Base-by-base conservation (phyloP, 1,284 basidiomycete species). In the Coriolopsis trogii region DNA sequence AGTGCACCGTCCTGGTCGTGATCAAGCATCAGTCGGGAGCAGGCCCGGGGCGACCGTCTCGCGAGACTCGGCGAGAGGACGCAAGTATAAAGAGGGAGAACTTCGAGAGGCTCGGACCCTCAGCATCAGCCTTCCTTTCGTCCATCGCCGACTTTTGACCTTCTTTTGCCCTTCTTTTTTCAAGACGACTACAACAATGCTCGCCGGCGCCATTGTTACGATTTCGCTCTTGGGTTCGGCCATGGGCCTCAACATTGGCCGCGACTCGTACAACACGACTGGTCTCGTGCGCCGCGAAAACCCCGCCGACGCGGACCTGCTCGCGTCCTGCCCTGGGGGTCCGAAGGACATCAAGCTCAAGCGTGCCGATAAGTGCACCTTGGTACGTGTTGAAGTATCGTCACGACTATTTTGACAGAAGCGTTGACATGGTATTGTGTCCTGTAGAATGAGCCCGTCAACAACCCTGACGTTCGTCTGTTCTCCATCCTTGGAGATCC, bases 291-390 rank as follows among this genome's bases (percentile, higher is more conserved):
- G 16, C 30, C 30, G 20, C 7, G 31, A 33, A 15, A 29, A 10
- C 13, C 20, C 28, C 36, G 25, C 16, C 39, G 38, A 48, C 29
- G 12, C 26, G 16, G 36, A 48, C 15, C 39, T 48, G 20, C 39
- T 48, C 20, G 26, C 23, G n/a, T 39, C 46, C 9, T 48, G 46
- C 46, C 46, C 46, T 6, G 46, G 46, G 24, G 46, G 46, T 15
- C 46, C 36, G 7, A 39, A 39, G 24, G 29, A 38, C 23, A 18
- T 12, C 20, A 18, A 24, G 15, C 18, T 48, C 21, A n/a, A 48
- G 30, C 20, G 24, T 18, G 46, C 46, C 15, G 46, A 48, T 20
- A 24, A 31, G n/a, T 48, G 46, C 46, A 48, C 20, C 8, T 18
- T 48, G 25, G 46, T 31, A n/a, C 12, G 30, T 29, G 9, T 5